Evolutionary conservation across 257 asterid genomes (phyloP).

Genomic region (Striga asiatica): DNA sequence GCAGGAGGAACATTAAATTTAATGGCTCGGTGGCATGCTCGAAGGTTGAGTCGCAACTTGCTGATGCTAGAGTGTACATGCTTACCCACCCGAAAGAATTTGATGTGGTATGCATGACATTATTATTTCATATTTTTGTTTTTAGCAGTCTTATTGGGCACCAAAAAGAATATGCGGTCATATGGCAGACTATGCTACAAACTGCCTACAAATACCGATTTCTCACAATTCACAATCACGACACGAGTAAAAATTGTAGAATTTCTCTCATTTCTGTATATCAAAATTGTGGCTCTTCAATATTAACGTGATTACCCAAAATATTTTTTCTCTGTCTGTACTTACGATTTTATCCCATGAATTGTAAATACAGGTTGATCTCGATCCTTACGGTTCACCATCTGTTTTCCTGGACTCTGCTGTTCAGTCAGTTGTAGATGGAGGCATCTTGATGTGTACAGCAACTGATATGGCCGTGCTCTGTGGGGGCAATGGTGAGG

Average conservation of each 20-base stretch:
- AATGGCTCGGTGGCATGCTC: constrained; percentile 79
- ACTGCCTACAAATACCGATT: too few species aligned
- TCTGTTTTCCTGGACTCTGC: constrained; percentile 95
- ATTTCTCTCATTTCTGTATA: too few species aligned
- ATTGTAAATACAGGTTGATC: constrained; percentile 68
- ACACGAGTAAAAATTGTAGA: too few species aligned
- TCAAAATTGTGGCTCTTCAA: too few species aligned
- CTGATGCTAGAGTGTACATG: constrained; percentile 92
- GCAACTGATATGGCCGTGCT: constrained; percentile 99
- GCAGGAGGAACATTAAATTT: constrained; percentile 84
- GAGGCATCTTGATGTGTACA: constrained; percentile 90
- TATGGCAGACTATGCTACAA: too few species aligned
- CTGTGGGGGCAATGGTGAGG: constrained; percentile 94
- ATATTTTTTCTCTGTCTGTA: too few species aligned
- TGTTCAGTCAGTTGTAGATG: constrained; percentile 84
- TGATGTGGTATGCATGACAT: constrained; percentile 58
- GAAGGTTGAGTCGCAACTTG: constrained; percentile 84
- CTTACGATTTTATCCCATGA: neutral
- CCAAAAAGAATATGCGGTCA: too few species aligned
- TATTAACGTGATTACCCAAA: too few species aligned
- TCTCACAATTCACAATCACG: too few species aligned
- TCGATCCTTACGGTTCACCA: constrained; percentile 98
- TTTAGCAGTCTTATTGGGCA: too few species aligned
- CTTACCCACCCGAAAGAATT: constrained; percentile 94
- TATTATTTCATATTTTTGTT: too few species aligned